Evolutionary conservation across 2,329 filamentous ascomycete genomes (phyloP).

Genomic region (Colletotrichum higginsianum): DNA sequence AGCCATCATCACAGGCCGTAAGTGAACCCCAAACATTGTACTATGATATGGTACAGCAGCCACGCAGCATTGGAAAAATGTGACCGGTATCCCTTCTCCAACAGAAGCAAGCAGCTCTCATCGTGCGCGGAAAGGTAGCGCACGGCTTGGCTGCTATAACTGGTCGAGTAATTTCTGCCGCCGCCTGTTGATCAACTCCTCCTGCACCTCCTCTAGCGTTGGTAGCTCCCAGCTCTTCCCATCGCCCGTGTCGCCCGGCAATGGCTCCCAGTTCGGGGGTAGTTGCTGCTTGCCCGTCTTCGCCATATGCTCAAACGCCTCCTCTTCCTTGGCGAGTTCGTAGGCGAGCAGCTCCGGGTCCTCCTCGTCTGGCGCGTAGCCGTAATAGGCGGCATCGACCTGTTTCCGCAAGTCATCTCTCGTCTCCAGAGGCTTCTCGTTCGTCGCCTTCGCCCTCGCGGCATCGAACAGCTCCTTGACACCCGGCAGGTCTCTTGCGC

Average conservation of each 20-base stretch:
- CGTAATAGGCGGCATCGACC: slow-evolving; percentile 96
- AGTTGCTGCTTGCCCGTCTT: slow-evolving; percentile 68
- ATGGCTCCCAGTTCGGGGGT: slow-evolving; percentile 82
- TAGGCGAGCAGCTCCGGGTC: slow-evolving; percentile 85
- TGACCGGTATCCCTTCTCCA: not conserved
- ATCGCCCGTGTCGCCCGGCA: slow-evolving; percentile 90
- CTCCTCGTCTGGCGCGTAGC: slow-evolving; percentile 93
- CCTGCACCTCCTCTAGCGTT: slow-evolving; percentile 91
- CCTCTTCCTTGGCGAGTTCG: slow-evolving; percentile 86
- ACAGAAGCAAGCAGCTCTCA: slow-evolving; percentile 12
- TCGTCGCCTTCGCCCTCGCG: slow-evolving; percentile 66
- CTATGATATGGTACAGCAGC: slow-evolving; percentile 36
- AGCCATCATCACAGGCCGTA: slow-evolving; percentile 31
- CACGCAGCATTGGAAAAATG: not conserved
- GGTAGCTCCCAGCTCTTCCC: slow-evolving; percentile 87
- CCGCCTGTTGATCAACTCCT: slow-evolving; percentile 90
- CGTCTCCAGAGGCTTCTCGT: slow-evolving; percentile 75
- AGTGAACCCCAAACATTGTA: slow-evolving; percentile 30
- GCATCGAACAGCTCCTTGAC: slow-evolving; percentile 97
- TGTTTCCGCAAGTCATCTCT: slow-evolving; percentile 79
- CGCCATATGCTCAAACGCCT: slow-evolving; percentile 80
- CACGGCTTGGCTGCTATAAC: slow-evolving; percentile 58
- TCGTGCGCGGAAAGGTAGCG: slow-evolving; percentile 7
- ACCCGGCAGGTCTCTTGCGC: slow-evolving; percentile 90
- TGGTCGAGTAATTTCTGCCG: slow-evolving; percentile 88